These are phyloP conservation scores for Aspergillus niger DNA, from an alignment of 2,329 filamentous ascomycete genomes.

Conservation along the genomic window DNA sequence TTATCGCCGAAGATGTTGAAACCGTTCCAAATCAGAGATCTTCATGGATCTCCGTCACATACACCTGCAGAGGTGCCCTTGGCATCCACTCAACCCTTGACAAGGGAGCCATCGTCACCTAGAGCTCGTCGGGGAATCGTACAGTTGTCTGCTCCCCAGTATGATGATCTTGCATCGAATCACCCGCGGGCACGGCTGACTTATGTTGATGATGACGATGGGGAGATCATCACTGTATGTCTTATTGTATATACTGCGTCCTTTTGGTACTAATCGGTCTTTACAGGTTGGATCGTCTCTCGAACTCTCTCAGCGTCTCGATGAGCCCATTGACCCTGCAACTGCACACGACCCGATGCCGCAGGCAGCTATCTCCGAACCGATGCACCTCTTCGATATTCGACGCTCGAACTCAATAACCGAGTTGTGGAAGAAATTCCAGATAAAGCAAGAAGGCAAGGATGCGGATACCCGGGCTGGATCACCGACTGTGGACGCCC, in stretches of 20 bases:
- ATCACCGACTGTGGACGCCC: background rate
- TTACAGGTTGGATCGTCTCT: constrained; percentile 49
- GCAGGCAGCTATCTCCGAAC: constrained; percentile 17
- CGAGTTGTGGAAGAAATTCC: constrained; percentile 42
- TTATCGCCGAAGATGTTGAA: constrained; percentile 38
- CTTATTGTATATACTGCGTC: background rate
- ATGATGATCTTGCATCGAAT: constrained; percentile 44
- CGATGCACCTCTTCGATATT: constrained; percentile 52
- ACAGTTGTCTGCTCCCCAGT: constrained; percentile 44
- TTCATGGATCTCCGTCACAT: constrained; percentile 28
- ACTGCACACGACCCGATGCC: constrained; percentile 8
- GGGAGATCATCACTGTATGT: constrained; percentile 49
- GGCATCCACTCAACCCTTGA: constrained; percentile 1
- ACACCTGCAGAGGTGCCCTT: constrained; percentile 19
- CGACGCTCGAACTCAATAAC: constrained; percentile 42
- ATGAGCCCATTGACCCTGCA: constrained; percentile 38
- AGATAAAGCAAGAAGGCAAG: constrained; percentile 15
- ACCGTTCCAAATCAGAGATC: constrained; percentile 44
- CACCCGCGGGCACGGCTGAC: constrained; percentile 46
- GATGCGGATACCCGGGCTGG: constrained; percentile 2
- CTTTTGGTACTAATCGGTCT: constrained; percentile 17
- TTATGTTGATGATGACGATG: constrained; percentile 51
- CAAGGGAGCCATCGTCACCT: background rate
- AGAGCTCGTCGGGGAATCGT: constrained; percentile 32
- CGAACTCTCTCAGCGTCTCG: constrained; percentile 50